Evolutionary conservation across 768 basidiomycete genomes (phyloP), one percentile per base, ranked within the genome.

Genomic region (Mycena olivaceomarginata): DNA sequence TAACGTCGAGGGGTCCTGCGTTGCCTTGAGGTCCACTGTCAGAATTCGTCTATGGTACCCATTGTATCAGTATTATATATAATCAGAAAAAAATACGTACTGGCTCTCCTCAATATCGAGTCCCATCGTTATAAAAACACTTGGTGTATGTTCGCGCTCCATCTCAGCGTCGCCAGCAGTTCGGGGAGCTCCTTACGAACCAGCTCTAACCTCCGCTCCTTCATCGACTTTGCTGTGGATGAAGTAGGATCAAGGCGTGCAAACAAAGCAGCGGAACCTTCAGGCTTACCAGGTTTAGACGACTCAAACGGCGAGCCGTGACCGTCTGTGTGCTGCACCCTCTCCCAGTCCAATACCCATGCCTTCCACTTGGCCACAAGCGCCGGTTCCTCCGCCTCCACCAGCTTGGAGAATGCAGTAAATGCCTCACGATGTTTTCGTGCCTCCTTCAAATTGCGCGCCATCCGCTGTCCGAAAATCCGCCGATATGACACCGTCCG

Each of bases 301-400:
- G 31, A 31, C 70, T 71, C 60, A 16, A 48, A 71, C 18, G 60
- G 60, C n/a, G 70, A 71, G 1, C 11, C 43, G 7, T 18, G 2
- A 9, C 46, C 60, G 3, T 63, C 60, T 11, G 18, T 71, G 15
- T 71, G 70, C n/a, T 71, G 70, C 46, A n/a, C 31, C 5, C 60
- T 18, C 48, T 71, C 70, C 70, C 70, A 71, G 1, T 51, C 18
- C 25, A 4, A 31, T 16, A 71, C 70, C 70, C 70, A 71, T 12
- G 18, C 46, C 60, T 31, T 63, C 70, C 70, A 71, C 20, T 63
- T 48, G 16, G 6, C 46, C 20, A 71, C 60, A 18, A 63, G 37
- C 31, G 48, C 60, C 10, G 70, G 45, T 10, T 10, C 10, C 31
- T 71, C 31, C 1, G 12, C 70, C 46, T 57, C 64, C 2, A 73